phyloP scores from a whole-genome alignment of 768 basidiomycete species.

The Leccinum boreale region DNA sequence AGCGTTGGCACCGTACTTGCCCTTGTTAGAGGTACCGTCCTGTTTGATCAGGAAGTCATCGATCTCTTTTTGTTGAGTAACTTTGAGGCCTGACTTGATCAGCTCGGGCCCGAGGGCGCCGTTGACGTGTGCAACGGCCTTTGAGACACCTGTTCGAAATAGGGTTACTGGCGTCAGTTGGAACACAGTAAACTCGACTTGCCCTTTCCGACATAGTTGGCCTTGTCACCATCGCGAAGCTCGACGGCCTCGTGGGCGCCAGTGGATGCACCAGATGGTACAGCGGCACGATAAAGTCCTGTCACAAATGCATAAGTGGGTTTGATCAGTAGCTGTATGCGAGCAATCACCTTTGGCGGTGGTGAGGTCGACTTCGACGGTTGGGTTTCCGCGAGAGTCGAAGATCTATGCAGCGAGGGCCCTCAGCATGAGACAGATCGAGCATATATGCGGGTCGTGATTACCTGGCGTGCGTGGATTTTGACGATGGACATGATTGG shows the following conservation, averaged over 20 bases:
- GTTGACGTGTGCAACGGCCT: conserved; percentile 96
- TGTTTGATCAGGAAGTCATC: conserved; percentile 98
- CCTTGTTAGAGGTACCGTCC: conserved; percentile 98
- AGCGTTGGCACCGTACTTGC: conserved; percentile 98
- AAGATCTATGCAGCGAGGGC: conserved; percentile 68
- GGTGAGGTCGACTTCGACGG: conserved; percentile 89
- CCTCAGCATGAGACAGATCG: conserved; percentile 9
- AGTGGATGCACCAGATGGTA: conserved; percentile 98
- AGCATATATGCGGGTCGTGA: conserved; percentile 6
- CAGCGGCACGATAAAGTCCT: conserved; percentile 93
- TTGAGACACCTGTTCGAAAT: conserved; percentile 67
- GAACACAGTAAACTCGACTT: conserved; percentile 17
- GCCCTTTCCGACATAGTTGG: conserved; percentile 95
- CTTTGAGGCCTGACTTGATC: conserved; percentile 77
- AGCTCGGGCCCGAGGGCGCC: conserved; percentile 83
- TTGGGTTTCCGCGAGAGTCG: conserved; percentile 98
- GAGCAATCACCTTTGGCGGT: conserved; percentile 72
- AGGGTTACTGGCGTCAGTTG: background rate
- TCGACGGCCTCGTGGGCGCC: conserved; percentile 98
- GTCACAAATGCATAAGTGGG: conserved; percentile 17
- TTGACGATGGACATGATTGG: conserved; percentile 87
- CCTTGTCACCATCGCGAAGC: conserved; percentile 95
- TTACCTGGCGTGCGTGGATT: conserved; percentile 89
- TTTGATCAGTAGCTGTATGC: conserved; percentile 5
- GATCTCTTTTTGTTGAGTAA: conserved; percentile 91